A percentile compares a stretch with the other conserved stretches of the same genome.
Conservation (phyloP, 2,329 filamentous ascomycete species). For the Coniochaeta sp. region DNA sequence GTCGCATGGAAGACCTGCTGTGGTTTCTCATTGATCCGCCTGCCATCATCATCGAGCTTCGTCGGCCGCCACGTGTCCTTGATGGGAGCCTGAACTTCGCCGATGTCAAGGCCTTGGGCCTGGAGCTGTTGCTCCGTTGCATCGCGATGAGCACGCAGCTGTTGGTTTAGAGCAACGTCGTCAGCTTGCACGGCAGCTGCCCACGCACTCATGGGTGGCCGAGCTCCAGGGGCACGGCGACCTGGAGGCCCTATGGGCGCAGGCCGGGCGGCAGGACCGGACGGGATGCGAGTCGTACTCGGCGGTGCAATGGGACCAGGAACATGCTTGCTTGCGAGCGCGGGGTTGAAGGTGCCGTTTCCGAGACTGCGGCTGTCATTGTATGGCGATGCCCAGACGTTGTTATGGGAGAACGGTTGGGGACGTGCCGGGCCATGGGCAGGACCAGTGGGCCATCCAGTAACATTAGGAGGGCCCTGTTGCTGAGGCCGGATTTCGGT, state of each 20-base stretch:
- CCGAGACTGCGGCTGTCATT: constrained; percentile 61
- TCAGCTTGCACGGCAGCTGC: constrained; percentile 18
- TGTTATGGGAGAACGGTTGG: constrained; percentile 32
- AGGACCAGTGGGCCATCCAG: neutral
- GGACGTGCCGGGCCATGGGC: neutral
- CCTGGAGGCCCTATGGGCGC: constrained; percentile 26
- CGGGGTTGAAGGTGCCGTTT: constrained; percentile 68
- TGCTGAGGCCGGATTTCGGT: neutral
- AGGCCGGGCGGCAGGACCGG: constrained; percentile 9
- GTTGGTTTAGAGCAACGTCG: constrained; percentile 36
- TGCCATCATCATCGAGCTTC: constrained; percentile 26
- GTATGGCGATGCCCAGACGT: constrained; percentile 70
- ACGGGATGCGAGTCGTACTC: constrained; percentile 5
- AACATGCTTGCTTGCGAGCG: constrained; percentile 32
- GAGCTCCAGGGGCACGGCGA: neutral
- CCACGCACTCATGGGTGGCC: constrained; percentile 10
- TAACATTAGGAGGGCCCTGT: neutral
- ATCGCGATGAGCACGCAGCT: constrained; percentile 29
- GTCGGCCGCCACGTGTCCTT: constrained; percentile 48
- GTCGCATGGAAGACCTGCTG: neutral
- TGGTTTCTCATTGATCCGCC: constrained; percentile 19
- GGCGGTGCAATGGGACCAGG: constrained; percentile 40
- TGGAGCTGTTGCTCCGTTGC: constrained; percentile 36
- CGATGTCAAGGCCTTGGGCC: constrained; percentile 35
- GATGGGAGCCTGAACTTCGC: constrained; percentile 39